Percentiles rank a stretch among this genome's conserved stretches.
Conservation (phyloP, 441 rosid species). For the Kokia cookei region DNA sequence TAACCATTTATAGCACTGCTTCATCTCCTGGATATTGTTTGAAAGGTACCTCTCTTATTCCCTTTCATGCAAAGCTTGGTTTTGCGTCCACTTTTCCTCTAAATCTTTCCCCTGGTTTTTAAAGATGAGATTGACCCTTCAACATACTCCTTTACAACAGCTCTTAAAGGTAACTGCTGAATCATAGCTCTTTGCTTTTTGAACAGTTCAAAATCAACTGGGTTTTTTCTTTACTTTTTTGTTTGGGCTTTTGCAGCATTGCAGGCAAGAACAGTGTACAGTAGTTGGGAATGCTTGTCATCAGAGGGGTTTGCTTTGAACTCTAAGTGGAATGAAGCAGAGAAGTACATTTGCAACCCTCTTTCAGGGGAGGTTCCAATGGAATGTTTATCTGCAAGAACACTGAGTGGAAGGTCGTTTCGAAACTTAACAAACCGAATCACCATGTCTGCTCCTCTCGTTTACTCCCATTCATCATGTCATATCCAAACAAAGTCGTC, state of each 20-base stretch:
- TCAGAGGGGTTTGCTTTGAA: conserved; percentile 81
- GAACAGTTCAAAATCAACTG: background rate
- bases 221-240: background rate
- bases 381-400: conserved; percentile 90
- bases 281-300: conserved; percentile 52
- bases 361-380: conserved; percentile 84
- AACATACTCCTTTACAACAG: conserved; percentile 83
- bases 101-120: background rate
- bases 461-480: conserved; percentile 32
- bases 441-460: conserved; percentile 83
- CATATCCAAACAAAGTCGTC: conserved; percentile 27
- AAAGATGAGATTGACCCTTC: conserved; percentile 90
- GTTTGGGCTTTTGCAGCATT: conserved; percentile 43
- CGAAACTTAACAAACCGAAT: conserved; percentile 35
- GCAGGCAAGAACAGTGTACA: conserved; percentile 63
- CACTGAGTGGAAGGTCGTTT: conserved; percentile 72
- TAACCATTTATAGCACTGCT: conserved; percentile 83
- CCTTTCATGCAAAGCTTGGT: background rate
- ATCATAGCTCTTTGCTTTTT: background rate
- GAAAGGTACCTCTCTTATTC: conserved; percentile 29
- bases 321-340: conserved; percentile 96
- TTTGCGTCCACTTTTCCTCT: background rate
- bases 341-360: conserved; percentile 90
- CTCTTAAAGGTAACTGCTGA: conserved; percentile 55
- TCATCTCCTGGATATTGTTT: conserved; percentile 89